phyloP scores from a whole-genome alignment of 1,284 basidiomycete genomes.

The Boletus semigastroideus region DNA sequence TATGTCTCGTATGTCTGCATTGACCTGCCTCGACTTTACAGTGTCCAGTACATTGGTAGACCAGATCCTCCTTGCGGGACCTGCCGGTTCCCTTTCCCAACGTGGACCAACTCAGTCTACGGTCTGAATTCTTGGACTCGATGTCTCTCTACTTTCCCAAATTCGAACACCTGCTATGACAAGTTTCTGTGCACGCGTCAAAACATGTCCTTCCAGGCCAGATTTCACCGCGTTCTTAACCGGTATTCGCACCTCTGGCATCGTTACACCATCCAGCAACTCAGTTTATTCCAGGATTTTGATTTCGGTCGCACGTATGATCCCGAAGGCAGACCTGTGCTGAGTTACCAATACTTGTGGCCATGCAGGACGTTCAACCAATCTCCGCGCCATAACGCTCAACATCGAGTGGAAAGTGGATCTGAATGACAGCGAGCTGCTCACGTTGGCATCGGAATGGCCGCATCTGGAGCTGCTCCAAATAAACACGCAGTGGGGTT shows the following conservation, averaged over 20 bases:
- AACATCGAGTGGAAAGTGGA: too few species aligned
- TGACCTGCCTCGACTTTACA: neutral
- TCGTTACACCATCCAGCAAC: neutral
- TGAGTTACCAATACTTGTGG: too few species aligned
- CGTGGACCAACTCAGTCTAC: neutral
- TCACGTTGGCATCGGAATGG: too few species aligned
- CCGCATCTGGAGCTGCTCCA: too few species aligned
- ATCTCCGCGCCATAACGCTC: too few species aligned
- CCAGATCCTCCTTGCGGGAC: neutral
- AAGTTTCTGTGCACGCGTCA: neutral
- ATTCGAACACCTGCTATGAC: neutral
- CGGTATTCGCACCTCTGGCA: neutral
- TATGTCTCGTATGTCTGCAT: neutral
- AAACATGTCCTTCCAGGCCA: neutral
- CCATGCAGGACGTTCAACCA: too few species aligned
- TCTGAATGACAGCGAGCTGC: too few species aligned
- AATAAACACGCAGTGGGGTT: too few species aligned
- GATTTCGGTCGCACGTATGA: too few species aligned
- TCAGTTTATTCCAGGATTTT: too few species aligned
- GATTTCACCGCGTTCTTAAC: neutral
- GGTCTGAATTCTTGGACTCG: neutral
- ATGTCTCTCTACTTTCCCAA: neutral
- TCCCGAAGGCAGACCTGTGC: too few species aligned
- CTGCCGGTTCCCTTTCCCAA: neutral
- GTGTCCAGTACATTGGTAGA: neutral